phyloP scores from a whole-genome alignment of 805 yeast species.

The Zygotorulaspora sp. region DNA sequence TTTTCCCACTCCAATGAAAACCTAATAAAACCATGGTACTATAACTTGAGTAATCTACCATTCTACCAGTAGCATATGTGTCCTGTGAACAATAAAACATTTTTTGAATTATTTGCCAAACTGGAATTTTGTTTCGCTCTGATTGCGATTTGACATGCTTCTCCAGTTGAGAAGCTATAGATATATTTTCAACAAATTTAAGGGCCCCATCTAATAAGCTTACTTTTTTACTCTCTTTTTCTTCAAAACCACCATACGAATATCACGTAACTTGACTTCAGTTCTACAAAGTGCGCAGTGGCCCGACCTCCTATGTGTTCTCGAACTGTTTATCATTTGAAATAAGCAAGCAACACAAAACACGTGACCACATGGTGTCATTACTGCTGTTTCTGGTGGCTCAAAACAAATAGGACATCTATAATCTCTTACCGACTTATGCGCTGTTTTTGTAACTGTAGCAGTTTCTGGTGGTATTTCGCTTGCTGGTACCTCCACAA shows the following conservation, averaged over 20 bases:
- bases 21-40: no score
- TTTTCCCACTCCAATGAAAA: no score
- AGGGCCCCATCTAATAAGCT: no score
- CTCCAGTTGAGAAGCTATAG: no score
- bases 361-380: conserved; percentile 55
- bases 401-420: conserved; percentile 56
- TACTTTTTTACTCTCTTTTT: conserved; percentile 25
- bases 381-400: conserved; percentile 44
- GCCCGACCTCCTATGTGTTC: conserved; percentile 34
- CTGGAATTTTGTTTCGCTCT: no score
- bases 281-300: conserved; percentile 43
- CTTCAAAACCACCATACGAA: conserved; percentile 33
- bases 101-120: no score
- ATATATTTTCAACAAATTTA: no score
- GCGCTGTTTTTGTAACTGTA: conserved; percentile 16
- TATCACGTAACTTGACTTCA: conserved; percentile 33
- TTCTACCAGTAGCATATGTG: no score
- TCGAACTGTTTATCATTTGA: conserved; percentile 46
- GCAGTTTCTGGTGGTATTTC: conserved; percentile 24
- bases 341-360: conserved; percentile 53
- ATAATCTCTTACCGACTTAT: conserved; percentile 36
- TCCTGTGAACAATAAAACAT: no score
- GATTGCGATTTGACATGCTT: no score
- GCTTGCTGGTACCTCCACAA: conserved; percentile 39
- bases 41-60: no score